A percentile compares a stretch with the other conserved stretches of the same genome.
Conservation (phyloP, 805 yeast species). For the Starmerella gropengiesseri region DNA sequence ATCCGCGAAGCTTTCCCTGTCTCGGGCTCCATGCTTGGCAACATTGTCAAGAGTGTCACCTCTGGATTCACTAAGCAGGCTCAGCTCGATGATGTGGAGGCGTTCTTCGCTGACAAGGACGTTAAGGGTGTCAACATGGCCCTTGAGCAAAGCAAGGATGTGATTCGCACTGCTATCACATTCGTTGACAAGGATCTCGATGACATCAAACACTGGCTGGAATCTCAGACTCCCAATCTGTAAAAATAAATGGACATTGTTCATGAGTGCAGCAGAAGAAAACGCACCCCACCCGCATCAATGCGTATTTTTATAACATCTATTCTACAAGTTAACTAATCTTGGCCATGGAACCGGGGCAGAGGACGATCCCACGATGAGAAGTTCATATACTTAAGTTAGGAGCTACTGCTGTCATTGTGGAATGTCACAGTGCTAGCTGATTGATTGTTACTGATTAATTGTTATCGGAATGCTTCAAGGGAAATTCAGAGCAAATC, state of each 20-base stretch:
- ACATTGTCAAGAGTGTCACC: conserved; percentile 54
- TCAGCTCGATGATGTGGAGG: conserved; percentile 43
- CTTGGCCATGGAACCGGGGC: too few species aligned
- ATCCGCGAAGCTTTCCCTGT: conserved; percentile 64
- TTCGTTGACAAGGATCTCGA: conserved; percentile 37
- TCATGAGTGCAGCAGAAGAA: too few species aligned
- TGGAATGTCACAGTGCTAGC: too few species aligned
- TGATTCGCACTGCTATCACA: conserved; percentile 37
- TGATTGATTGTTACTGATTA: too few species aligned
- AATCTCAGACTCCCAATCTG: conserved; percentile 11
- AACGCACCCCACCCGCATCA: too few species aligned
- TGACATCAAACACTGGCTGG: conserved; percentile 26
- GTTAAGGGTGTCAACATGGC: conserved; percentile 49
- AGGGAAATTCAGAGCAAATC: neutral
- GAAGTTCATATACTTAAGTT: too few species aligned
- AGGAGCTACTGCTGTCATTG: too few species aligned
- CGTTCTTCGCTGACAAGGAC: conserved; percentile 39
- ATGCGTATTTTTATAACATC: too few species aligned
- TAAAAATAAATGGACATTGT: too few species aligned
- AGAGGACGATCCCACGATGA: too few species aligned
- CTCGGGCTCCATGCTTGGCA: conserved; percentile 65
- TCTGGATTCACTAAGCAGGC: conserved; percentile 49
- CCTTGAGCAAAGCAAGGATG: conserved; percentile 45
- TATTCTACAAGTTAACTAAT: too few species aligned
- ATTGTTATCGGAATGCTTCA: too few species aligned